Evolutionary conservation across 1,284 basidiomycete genomes (phyloP).

Genomic region (Ganoderma lingzhi): DNA sequence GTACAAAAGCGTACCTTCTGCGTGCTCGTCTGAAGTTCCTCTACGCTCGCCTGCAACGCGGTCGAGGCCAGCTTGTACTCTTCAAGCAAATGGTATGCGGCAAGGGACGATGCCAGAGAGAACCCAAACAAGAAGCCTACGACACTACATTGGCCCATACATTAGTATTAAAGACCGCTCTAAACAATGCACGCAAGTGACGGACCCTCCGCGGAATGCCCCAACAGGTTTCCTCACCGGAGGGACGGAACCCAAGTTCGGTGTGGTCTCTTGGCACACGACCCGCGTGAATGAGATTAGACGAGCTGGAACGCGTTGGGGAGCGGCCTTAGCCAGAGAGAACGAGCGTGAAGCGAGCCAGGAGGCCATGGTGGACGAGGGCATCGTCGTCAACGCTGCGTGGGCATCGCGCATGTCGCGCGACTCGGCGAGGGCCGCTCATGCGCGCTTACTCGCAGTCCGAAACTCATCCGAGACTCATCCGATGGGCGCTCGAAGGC

Average conservation of each 20-base stretch:
- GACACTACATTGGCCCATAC: slow-evolving; percentile 57
- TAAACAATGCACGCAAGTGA: slow-evolving; percentile 10
- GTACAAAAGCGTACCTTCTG: slow-evolving; percentile 65
- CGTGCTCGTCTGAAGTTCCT: slow-evolving; percentile 86
- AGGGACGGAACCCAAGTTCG: slow-evolving; percentile 64
- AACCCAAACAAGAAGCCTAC: slow-evolving; percentile 92
- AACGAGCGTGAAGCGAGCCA: slow-evolving; percentile 45
- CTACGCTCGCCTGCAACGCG: slow-evolving; percentile 84
- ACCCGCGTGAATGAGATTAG: slow-evolving; percentile 48
- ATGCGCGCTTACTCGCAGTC: background rate
- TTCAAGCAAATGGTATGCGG: slow-evolving; percentile 88
- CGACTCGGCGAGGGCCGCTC: background rate
- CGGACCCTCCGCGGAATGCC: slow-evolving; percentile 86
- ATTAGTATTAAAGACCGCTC: background rate
- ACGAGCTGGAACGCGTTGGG: slow-evolving; percentile 33
- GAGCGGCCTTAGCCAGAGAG: slow-evolving; percentile 44
- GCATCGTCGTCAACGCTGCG: background rate
- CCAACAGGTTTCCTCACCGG: slow-evolving; percentile 82
- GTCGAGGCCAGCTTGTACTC: slow-evolving; percentile 91
- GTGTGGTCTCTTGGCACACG: slow-evolving; percentile 53
- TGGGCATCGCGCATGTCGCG: background rate
- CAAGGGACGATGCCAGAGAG: slow-evolving; percentile 84
- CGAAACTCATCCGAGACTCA: background rate
- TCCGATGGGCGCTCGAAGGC: background rate
- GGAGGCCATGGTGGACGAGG: slow-evolving; percentile 47